Conservation (phyloP, 1,139 yeast species). For the Yamadazyma pseudoaaseri region DNA sequence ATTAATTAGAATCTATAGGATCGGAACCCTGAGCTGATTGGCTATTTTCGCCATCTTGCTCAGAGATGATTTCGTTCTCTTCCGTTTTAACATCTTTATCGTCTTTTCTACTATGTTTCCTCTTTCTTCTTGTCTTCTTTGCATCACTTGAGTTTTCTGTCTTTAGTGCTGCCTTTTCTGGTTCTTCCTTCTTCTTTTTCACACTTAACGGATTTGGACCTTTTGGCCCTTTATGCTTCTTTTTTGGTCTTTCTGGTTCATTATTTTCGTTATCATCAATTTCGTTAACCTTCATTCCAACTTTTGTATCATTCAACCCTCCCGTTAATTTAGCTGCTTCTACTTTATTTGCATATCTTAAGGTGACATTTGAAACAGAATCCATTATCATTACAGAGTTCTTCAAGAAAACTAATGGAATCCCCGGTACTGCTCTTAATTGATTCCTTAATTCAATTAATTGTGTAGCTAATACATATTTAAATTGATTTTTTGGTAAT, state of each 20-base stretch:
- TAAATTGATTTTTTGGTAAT: conserved; percentile 74
- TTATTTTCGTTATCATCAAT: conserved; percentile 24
- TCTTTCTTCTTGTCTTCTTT: conserved; percentile 32
- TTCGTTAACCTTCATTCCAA: conserved; percentile 27
- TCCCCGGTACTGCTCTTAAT: conserved; percentile 79
- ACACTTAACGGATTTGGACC: conserved; percentile 83
- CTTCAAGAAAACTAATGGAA: conserved; percentile 83
- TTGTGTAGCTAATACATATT: conserved; percentile 88
- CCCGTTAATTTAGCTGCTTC: conserved; percentile 69
- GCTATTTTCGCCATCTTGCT: too few species aligned
- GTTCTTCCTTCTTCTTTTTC: conserved; percentile 55
- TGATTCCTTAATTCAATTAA: conserved; percentile 64
- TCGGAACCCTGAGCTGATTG: too few species aligned
- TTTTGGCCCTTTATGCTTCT: conserved; percentile 68
- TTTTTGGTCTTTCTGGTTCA: conserved; percentile 29
- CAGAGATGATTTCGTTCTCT: too few species aligned
- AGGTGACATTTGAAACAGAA: conserved; percentile 77
- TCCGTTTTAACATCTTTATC: too few species aligned
- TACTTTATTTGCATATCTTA: conserved; percentile 47
- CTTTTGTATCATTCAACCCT: conserved; percentile 66
- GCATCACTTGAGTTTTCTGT: conserved; percentile 14
- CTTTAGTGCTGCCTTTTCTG: conserved; percentile 9
- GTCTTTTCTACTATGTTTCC: conserved; percentile 14
- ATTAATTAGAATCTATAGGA: too few species aligned
- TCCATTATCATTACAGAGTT: conserved; percentile 96